A percentile compares a stretch with the other conserved stretches of the same genome.
phyloP scores from a whole-genome alignment of 768 basidiomycete species.

The Neoboletus magnificus region DNA sequence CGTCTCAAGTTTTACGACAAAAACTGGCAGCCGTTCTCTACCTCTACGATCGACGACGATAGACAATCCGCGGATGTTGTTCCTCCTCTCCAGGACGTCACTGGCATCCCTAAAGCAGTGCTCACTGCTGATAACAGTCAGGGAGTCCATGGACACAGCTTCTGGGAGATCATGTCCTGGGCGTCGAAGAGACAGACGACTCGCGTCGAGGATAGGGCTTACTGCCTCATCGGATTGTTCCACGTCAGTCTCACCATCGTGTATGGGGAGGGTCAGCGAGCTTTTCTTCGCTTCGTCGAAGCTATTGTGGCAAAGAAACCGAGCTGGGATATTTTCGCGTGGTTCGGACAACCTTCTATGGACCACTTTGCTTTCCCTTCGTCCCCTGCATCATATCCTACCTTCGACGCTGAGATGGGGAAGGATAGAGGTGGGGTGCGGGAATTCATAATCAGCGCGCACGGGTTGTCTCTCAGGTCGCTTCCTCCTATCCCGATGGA shows the following conservation, averaged over 20 bases:
- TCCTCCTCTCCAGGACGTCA: not conserved
- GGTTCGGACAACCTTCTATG: conserved; percentile 9
- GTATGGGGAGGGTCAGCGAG: conserved; percentile 22
- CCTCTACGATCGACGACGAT: not conserved
- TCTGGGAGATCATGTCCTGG: conserved; percentile 19
- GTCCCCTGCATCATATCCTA: conserved; percentile 11
- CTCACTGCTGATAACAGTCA: not conserved
- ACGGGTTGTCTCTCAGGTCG: conserved; percentile 1
- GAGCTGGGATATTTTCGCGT: conserved; percentile 13
- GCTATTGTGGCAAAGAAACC: not conserved
- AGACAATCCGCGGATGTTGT: not conserved
- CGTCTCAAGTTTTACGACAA: conserved; percentile 17
- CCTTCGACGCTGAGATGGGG: not conserved
- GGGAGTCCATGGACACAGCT: not conserved
- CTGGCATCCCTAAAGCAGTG: not conserved
- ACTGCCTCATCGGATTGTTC: conserved; percentile 21
- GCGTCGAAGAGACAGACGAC: conserved; percentile 21
- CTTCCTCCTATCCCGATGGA: conserved; percentile 3
- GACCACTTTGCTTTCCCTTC: conserved; percentile 12
- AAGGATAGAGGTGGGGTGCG: not conserved
- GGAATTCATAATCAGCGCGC: not conserved
- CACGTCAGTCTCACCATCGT: conserved; percentile 13
- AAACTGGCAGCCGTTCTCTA: conserved; percentile 7
- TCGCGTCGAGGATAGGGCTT: conserved; percentile 22
- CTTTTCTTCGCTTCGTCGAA: conserved; percentile 17